Percentiles rank a stretch among this genome's conserved stretches.
These are phyloP conservation scores for Alternaria sp. DNA, from an alignment of 2,329 filamentous ascomycete genomes.

Conservation along the genomic window DNA sequence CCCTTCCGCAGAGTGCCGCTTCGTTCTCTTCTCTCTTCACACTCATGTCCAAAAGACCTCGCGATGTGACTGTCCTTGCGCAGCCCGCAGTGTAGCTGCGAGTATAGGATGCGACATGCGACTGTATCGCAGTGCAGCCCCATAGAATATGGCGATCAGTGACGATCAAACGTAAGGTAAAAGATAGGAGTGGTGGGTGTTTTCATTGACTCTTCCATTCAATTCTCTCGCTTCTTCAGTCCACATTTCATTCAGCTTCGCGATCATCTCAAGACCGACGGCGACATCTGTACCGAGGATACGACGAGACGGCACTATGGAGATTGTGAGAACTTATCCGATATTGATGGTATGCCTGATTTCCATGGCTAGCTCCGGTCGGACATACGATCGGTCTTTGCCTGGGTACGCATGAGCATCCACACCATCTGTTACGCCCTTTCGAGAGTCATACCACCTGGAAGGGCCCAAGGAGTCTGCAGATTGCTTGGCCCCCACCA, in stretches of 20 bases:
- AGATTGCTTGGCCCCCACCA: neutral
- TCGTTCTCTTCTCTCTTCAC: neutral
- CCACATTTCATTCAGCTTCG: neutral
- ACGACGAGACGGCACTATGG: neutral
- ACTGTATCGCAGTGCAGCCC: neutral
- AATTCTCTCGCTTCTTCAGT: neutral
- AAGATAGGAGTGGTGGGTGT: neutral
- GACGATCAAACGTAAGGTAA: neutral
- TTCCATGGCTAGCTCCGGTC: neutral
- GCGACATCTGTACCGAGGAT: neutral
- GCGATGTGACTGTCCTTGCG: neutral
- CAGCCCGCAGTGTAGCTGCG: neutral
- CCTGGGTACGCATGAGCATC: neutral
- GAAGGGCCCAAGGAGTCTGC: neutral
- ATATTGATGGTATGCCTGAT: neutral
- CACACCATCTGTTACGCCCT: neutral
- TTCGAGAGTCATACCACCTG: neutral
- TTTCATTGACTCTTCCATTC: neutral
- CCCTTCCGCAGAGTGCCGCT: neutral
- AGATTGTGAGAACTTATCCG: neutral
- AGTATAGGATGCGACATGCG: neutral
- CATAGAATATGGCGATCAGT: neutral
- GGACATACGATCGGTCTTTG: neutral
- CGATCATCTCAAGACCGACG: neutral
- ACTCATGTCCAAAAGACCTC: neutral